Percentiles rank a stretch among this genome's conserved stretches.
Conservation (phyloP, 2,329 filamentous ascomycete genomes). For the Monilinia fructigena region DNA sequence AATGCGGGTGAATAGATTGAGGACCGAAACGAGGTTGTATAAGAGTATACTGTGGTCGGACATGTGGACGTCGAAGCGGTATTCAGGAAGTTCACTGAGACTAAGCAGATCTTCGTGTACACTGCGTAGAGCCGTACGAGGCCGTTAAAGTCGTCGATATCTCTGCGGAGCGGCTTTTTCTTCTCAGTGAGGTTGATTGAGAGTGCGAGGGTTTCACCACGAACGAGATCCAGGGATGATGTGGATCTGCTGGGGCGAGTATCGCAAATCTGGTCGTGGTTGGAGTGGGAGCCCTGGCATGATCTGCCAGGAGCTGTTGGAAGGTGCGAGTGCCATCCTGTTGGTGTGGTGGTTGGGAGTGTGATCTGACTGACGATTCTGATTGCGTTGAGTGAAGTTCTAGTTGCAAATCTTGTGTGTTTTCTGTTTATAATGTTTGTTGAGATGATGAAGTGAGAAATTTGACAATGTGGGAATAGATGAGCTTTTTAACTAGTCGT, state of each 20-base stretch:
- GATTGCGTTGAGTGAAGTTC: not conserved
- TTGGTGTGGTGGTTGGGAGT: not conserved
- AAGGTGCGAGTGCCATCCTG: not conserved
- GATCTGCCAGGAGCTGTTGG: not conserved
- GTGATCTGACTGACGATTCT: constrained; percentile 4
- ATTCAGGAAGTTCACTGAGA: not conserved
- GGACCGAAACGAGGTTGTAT: not conserved
- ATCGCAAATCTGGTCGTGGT: not conserved
- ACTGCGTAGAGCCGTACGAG: not conserved
- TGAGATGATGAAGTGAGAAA: not conserved
- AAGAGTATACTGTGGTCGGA: not conserved
- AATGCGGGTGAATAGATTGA: not conserved
- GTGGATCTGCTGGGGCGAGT: not conserved
- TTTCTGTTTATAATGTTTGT: not conserved
- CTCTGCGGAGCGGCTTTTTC: not conserved
- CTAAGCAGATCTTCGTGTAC: constrained; percentile 8
- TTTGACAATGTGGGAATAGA: not conserved
- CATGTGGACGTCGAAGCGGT: not conserved
- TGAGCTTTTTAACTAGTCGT: not conserved
- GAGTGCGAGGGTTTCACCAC: not conserved
- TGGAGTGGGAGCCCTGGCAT: no score
- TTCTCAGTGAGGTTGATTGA: not conserved
- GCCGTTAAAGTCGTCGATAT: not conserved
- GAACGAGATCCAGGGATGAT: constrained; percentile 3
- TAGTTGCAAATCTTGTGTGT: not conserved